These are phyloP conservation scores for Aspergillus biplanus DNA, from an alignment of 495 filamentous ascomycete species.

Conservation along the genomic window DNA sequence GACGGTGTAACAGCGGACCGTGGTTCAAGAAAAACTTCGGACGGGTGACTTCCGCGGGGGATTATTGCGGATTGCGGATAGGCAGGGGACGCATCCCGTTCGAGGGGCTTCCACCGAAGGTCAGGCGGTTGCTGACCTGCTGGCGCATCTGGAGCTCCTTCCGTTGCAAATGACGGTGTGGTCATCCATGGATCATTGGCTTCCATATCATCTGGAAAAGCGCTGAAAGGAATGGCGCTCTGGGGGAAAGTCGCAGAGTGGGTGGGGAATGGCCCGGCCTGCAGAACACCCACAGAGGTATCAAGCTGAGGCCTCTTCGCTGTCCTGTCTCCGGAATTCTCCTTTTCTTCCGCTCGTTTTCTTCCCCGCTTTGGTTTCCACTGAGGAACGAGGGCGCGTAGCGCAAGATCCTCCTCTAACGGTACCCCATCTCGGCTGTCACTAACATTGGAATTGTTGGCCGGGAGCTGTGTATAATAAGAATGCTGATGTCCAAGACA, in stretches of 20 bases:
- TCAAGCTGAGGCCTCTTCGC: slow-evolving; percentile 69
- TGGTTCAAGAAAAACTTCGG: slow-evolving; percentile 59
- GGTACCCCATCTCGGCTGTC: slow-evolving; percentile 82
- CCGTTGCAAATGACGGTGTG: slow-evolving; percentile 40
- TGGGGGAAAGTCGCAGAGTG: slow-evolving; percentile 56
- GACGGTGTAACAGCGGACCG: slow-evolving; percentile 71
- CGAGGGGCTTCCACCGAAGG: slow-evolving; percentile 51
- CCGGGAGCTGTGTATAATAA: slow-evolving; percentile 85
- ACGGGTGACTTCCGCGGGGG: slow-evolving; percentile 56
- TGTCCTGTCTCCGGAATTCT: slow-evolving; percentile 57
- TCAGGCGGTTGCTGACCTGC: slow-evolving; percentile 41
- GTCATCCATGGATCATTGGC: slow-evolving; percentile 58
- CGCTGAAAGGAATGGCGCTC: slow-evolving; percentile 64
- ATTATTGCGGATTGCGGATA: slow-evolving; percentile 85
- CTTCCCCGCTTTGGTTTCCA: slow-evolving; percentile 89
- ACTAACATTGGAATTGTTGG: slow-evolving; percentile 60
- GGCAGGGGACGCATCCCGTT: slow-evolving; percentile 61
- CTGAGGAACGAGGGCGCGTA: slow-evolving; percentile 86
- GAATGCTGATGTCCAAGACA: slow-evolving; percentile 75
- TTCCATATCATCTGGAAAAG: slow-evolving; percentile 59
- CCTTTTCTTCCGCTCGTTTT: slow-evolving; percentile 78
- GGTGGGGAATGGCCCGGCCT: slow-evolving; percentile 53
- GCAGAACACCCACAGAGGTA: slow-evolving; percentile 64
- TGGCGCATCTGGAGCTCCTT: slow-evolving; percentile 28
- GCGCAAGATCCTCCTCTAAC: slow-evolving; percentile 88